phyloP scores from a whole-genome alignment of 1,284 basidiomycete genomes.

The Meira miltonrushii region DNA sequence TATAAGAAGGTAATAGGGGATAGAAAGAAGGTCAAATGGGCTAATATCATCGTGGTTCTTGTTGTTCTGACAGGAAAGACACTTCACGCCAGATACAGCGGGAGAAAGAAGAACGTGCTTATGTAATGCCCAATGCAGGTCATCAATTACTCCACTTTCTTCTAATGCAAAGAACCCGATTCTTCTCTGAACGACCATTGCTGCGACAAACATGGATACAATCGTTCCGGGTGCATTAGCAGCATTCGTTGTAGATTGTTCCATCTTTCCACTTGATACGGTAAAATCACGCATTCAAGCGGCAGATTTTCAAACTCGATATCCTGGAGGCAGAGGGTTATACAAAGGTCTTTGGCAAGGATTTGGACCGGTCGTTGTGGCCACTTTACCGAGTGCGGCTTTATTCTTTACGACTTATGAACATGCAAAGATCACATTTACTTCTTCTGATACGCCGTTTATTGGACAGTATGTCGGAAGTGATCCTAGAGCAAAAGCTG shows the following conservation, averaged over 20 bases:
- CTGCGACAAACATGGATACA: constrained; percentile 7
- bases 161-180: too few relatives aligned
- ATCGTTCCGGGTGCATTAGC: constrained; percentile 17
- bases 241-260: constrained; percentile 17
- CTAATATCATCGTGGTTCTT: too few relatives aligned
- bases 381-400: constrained; percentile 24
- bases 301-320: constrained; percentile 11
- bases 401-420: constrained; percentile 45
- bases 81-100: too few relatives aligned
- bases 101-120: too few relatives aligned
- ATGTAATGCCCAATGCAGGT: too few relatives aligned
- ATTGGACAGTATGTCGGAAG: constrained; percentile 17
- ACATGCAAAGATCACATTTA: constrained; percentile 24
- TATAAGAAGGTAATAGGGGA: too few relatives aligned
- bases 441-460: constrained; percentile 23
- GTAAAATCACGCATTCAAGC: constrained; percentile 20
- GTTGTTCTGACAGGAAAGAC: too few relatives aligned
- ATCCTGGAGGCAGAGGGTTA: constrained; percentile 15
- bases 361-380: constrained; percentile 19
- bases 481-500: constrained; percentile 14
- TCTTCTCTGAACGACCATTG: too few relatives aligned
- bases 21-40: too few relatives aligned
- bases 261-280: constrained; percentile 20
- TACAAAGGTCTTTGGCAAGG: constrained; percentile 21
- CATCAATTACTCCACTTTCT: too few relatives aligned